Evolutionary conservation across 2,329 filamentous ascomycete species (phyloP), one percentile per base, ranked within the genome.

Genomic region (Colletotrichum eleusines): DNA sequence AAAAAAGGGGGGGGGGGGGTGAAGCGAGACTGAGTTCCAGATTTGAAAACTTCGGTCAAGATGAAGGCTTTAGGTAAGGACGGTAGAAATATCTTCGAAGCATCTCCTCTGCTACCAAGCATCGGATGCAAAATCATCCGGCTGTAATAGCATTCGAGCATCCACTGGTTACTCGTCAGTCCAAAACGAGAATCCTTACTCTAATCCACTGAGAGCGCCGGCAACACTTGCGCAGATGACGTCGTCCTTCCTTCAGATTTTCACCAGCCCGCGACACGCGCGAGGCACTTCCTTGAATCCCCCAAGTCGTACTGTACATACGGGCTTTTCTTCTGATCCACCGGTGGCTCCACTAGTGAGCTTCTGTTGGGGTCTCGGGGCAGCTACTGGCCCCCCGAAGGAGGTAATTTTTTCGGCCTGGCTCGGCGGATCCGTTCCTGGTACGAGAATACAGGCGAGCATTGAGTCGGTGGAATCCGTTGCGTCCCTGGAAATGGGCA

Each of bases 241-340:
- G 63, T 70, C 63, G 68, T 57, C 18, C 23, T 14, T 26, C 5
- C 57, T 31, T 3, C 12, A 23, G 44, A 9, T 38, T 63, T 44
- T 67, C 9, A 51, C 33, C 26, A 67, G 50, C 31, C 63, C 67
- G 63, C 68, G 50, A 44, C 28, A 57, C 20, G 33, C 68, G 68
- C 57, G 51, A 70, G 50, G 42, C n/a, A 38, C 16, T 67, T 62
- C 63, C 63, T 18, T 70, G 67, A 50, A 28, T 60, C 14, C 35
- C 31, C 20, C 31, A 46, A 40, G n/a, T n/a, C n/a, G n/a, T n/a
- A n/a, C n/a, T 0, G 7, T 53, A 44, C 63, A 58, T 53, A 35
- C 50, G 51, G 5, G 46, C 51, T 67, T 67, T 62, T 53, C 51
- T 26, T 35, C 16, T 57, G 63, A n/a, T 67, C 68, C 68, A 71